Evolutionary conservation across 2,329 filamentous ascomycete genomes (phyloP), one percentile per base, ranked within the genome.

Genomic region (Penicillium sp.): DNA sequence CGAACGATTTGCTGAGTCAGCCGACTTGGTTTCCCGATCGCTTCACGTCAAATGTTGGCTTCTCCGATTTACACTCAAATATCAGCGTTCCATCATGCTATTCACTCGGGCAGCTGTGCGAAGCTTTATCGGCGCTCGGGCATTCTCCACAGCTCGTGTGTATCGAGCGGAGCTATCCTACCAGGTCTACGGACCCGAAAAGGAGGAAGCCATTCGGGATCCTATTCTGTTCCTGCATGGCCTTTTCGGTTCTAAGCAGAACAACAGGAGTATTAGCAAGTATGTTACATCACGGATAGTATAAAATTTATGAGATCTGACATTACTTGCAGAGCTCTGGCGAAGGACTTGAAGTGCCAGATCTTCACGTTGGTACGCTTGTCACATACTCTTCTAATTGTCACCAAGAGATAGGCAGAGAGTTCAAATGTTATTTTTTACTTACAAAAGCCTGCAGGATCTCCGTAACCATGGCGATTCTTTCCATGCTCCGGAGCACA

Each of bases 211-310:
- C 45, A 65, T 65, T 47, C 63, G 76, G 55, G 78, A 79, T 52
- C 90, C 93, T 2, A 91, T 98, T 62, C 77, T 98, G 60, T 90
- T 98, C 64, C 85, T 98, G 69, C 93, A 98, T 73, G 93, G 95
- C 1, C 81, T 98, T 11, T 97, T 98, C 70, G 93, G 93, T 21
- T 96, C 91, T 37, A 96, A 96, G 79, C 92, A 91, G 79, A 98
- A 98, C 73, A 96, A 97, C 73, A 83, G 93, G 74, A 90, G 84
- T 69, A 95, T 98, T 61, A 96, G 92, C 88, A 96, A 92, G 93
- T 96, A 81, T 74, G 89, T 65, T 2, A 22, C 11, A 50, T 2
- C 6, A 13, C 0, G 4, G 3, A 21, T 7, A n/a, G n/a, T 33
- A 4, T 42, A 10, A 11, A 16, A 2, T 16, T 2, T 0, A 14